Percentiles rank a stretch among this genome's conserved stretches.
These are phyloP conservation scores for Saccharomycopsis fermentans DNA, from an alignment of 805 yeast genomes.

Conservation along the genomic window DNA sequence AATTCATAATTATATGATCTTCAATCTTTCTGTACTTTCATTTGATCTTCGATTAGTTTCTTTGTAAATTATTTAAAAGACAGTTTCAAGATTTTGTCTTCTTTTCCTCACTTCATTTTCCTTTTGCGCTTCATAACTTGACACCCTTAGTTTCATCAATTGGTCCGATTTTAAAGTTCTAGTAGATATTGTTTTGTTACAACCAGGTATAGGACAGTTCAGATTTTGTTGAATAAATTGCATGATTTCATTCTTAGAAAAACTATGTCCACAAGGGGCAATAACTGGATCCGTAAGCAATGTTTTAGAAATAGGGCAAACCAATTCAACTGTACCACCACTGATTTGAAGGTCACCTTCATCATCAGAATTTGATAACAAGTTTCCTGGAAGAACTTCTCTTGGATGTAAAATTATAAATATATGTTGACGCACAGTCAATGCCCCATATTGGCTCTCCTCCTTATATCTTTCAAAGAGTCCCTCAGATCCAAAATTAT, in stretches of 20 bases:
- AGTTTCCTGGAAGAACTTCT: constrained; percentile 44
- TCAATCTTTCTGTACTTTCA: too few relatives aligned
- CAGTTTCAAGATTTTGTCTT: constrained; percentile 14
- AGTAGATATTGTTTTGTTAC: constrained; percentile 27
- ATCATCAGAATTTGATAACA: constrained; percentile 27
- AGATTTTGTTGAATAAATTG: constrained; percentile 25
- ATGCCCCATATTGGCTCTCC: neutral
- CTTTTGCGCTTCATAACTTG: constrained; percentile 24
- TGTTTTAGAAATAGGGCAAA: constrained; percentile 55
- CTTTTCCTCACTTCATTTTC: constrained; percentile 8
- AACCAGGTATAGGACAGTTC: constrained; percentile 51
- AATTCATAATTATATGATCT: too few relatives aligned
- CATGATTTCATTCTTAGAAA: constrained; percentile 39
- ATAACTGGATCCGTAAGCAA: constrained; percentile 44
- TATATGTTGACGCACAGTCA: constrained; percentile 17
- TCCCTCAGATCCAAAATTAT: neutral
- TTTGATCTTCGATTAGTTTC: too few relatives aligned
- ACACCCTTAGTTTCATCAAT: constrained; percentile 47
- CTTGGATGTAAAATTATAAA: constrained; percentile 50
- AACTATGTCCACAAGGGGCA: constrained; percentile 56
- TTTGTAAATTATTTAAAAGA: too few relatives aligned
- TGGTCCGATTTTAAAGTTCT: constrained; percentile 37
- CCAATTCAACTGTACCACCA: constrained; percentile 61
- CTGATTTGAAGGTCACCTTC: constrained; percentile 56
- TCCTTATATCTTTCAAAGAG: neutral